These are phyloP conservation scores for Chiua virens DNA, from an alignment of 768 basidiomycete species.

Conservation along the genomic window DNA sequence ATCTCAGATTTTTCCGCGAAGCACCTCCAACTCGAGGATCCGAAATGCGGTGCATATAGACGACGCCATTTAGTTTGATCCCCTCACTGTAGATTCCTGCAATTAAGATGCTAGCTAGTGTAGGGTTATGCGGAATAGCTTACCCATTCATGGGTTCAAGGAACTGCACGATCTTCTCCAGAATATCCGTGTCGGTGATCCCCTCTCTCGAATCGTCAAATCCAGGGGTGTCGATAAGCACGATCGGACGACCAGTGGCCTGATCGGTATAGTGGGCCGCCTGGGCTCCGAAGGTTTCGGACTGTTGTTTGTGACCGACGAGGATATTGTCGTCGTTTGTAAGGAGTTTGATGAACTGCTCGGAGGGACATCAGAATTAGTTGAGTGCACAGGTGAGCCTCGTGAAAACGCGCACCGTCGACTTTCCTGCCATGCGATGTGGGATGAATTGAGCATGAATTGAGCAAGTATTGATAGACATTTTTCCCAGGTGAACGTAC, in stretches of 20 bases:
- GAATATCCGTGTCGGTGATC: slow-evolving; percentile 19
- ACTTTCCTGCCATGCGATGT: slow-evolving; percentile 2
- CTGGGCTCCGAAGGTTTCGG: slow-evolving; percentile 3
- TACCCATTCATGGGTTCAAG: not conserved
- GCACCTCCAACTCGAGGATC: slow-evolving; percentile 44
- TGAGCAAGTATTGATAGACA: not conserved
- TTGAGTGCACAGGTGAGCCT: not conserved
- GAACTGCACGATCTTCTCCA: slow-evolving; percentile 13
- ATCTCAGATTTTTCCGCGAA: slow-evolving; percentile 39
- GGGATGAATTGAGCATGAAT: too few relatives aligned
- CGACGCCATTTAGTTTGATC: slow-evolving; percentile 38
- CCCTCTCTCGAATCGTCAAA: slow-evolving; percentile 10
- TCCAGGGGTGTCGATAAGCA: slow-evolving; percentile 18
- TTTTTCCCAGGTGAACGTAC: not conserved
- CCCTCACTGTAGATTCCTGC: not conserved
- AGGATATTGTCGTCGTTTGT: not conserved
- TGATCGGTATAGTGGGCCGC: not conserved
- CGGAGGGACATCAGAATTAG: not conserved
- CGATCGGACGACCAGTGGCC: not conserved
- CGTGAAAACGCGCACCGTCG: not conserved
- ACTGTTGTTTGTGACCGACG: slow-evolving; percentile 5
- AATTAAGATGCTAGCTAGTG: not conserved
- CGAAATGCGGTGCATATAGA: slow-evolving; percentile 46
- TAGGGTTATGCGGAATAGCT: not conserved
- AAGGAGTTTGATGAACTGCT: slow-evolving; percentile 7